Base-by-base conservation (phyloP, 2,329 filamentous ascomycete species). In the Talaromyces rugulosus region DNA sequence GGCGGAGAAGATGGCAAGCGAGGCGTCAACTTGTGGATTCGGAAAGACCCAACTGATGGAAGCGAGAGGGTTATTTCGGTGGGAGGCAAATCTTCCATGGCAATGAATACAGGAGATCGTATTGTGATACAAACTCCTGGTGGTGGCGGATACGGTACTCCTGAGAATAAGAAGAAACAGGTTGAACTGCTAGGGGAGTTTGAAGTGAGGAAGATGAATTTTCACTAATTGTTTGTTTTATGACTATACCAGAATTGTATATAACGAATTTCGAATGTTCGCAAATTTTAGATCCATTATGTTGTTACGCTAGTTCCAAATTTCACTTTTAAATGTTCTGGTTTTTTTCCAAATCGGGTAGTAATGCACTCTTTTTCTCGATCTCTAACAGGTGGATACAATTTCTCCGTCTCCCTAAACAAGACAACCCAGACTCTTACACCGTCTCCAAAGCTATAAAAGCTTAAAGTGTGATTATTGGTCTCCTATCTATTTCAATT, bases 21-120 rank as follows among this genome's bases (percentile, higher is more conserved):
- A 57, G 94, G 94, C 0, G 78, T 93, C 64, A 98, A 98, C 68
- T 80, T 96, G 53, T 98, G 94, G 94, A 87, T 96, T 34, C 82
- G 91, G 7, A 88, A 85, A 64, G 88, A 94, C 59, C 79, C 82
- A 66, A 86, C 85, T 73, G 78, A 68, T 50, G 78, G 76, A 1
- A 77, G 80, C 64, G 80, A 81, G 62, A 76, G 83, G 51, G 77
- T 78, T 56, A 82, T 88, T 64, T 87, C 85, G 63, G 74, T 88
- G 23, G 85, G 85, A 0, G 85, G 82, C 7, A 88, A 88, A 76
- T 87, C 87, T 61, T 87, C 85, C 4, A 85, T 85, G 12, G 77
- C 75, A 14, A 86, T 87, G 80, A 75, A 81, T 68, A 79, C 81
- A 3, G 85, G 86, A 18, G 85, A 88, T 69, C 76, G 85, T 5